A percentile compares a stretch with the other conserved stretches of the same genome.
These are phyloP conservation scores for Tolypocladium endophyticum DNA, from an alignment of 2,329 filamentous ascomycete genomes.

Conservation along the genomic window DNA sequence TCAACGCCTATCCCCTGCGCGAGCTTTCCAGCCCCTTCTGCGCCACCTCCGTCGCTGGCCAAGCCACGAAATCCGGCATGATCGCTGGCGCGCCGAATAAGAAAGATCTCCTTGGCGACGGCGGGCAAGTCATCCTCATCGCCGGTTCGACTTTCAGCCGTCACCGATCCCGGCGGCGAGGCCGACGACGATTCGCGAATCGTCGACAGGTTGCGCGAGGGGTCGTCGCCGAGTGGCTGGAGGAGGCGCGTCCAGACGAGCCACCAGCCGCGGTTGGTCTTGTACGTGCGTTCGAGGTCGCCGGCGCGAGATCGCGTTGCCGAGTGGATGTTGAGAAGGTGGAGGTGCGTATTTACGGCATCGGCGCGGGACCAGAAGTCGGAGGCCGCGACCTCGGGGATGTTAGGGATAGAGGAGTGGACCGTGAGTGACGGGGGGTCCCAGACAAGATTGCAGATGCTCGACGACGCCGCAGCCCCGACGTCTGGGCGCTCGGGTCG, in stretches of 20 bases:
- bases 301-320: conserved; percentile 29
- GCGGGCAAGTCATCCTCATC: conserved; percentile 5
- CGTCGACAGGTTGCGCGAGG: conserved; percentile 12
- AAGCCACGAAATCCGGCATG: conserved; percentile 29
- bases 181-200: conserved; percentile 11
- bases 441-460: conserved; percentile 53
- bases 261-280: conserved; percentile 61
- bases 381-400: conserved; percentile 35
- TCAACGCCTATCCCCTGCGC: conserved; percentile 69
- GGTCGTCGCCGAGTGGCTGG: conserved; percentile 18
- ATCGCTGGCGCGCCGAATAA: conserved; percentile 51
- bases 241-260: conserved; percentile 54
- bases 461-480: neutral
- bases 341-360: conserved; percentile 53
- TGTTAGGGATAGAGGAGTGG: conserved; percentile 56
- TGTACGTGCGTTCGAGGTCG: conserved; percentile 51
- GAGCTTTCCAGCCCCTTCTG: conserved; percentile 48
- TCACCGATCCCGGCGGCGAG: conserved; percentile 7
- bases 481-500: conserved; percentile 31
- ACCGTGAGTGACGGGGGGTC: conserved; percentile 45
- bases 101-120: conserved; percentile 47
- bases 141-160: neutral
- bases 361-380: conserved; percentile 48
- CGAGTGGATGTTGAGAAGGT: conserved; percentile 47
- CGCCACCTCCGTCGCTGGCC: conserved; percentile 30